Evolutionary conservation across 2,329 filamentous ascomycete species (phyloP).

Genomic region (Aspergillus texensis): DNA sequence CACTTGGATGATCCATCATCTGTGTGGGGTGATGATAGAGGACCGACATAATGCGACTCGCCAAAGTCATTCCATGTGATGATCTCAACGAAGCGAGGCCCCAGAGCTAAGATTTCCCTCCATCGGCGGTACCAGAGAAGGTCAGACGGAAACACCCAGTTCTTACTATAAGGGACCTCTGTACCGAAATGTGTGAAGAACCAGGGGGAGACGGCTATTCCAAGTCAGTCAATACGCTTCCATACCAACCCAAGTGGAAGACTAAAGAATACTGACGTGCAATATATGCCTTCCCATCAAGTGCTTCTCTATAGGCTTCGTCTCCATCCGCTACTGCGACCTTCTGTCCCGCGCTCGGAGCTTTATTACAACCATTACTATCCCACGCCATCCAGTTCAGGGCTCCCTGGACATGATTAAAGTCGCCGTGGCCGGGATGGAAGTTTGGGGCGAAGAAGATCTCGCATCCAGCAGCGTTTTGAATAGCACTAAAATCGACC

Average conservation of each 20-base stretch:
- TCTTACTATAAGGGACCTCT: conserved; percentile 52
- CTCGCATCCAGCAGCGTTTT: conserved; percentile 44
- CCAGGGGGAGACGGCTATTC: conserved; percentile 48
- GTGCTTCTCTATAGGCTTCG: conserved; percentile 32
- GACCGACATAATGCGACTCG: conserved; percentile 59
- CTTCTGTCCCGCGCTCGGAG: conserved; percentile 42
- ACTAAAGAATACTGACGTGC: conserved; percentile 38
- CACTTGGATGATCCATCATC: conserved; percentile 51
- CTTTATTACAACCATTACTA: conserved; percentile 49
- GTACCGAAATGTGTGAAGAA: conserved; percentile 55
- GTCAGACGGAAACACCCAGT: conserved; percentile 54
- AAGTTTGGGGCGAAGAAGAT: conserved; percentile 57
- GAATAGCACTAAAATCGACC: conserved; percentile 47
- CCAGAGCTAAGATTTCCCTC: conserved; percentile 44
- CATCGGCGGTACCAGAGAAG: conserved; percentile 49
- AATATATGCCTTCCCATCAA: conserved; percentile 52
- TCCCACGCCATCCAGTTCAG: conserved; percentile 51
- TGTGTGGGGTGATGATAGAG: conserved; percentile 39
- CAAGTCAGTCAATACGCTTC: neutral
- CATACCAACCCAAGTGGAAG: no score
- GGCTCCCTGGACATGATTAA: conserved; percentile 20
- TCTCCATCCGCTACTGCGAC: conserved; percentile 47
- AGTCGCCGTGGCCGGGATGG: conserved; percentile 38
- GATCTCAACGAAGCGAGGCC: conserved; percentile 53
- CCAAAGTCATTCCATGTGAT: conserved; percentile 57